Evolutionary conservation across 192 early-diverging fungal species (phyloP).

Genomic region (Neocallimastix lanati): DNA sequence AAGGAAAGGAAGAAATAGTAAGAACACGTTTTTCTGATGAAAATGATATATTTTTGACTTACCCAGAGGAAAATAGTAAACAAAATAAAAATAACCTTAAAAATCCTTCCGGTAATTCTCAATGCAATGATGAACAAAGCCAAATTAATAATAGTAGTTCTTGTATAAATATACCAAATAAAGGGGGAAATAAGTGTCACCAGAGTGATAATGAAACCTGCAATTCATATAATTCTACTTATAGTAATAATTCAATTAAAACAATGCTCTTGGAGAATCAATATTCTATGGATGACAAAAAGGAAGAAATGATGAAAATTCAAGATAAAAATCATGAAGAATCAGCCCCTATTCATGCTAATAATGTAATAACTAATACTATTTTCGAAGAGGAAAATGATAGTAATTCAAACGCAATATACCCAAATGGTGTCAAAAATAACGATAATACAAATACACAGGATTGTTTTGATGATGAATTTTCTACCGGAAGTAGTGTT

Average conservation of each 20-base stretch:
- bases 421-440: not conserved
- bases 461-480: not conserved
- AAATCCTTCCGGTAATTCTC: no score
- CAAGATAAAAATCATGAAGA: not conserved
- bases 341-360: not conserved
- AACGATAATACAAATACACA: not conserved
- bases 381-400: not conserved
- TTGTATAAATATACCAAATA: not conserved
- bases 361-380: no score
- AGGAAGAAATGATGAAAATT: not conserved
- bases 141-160: not conserved
- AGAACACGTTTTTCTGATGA: not conserved
- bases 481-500: not conserved
- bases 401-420: not conserved
- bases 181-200: not conserved
- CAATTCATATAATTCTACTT: not conserved
- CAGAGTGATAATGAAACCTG: not conserved
- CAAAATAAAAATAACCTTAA: not conserved
- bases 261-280: not conserved
- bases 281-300: not conserved
- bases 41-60: not conserved
- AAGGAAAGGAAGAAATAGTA: not conserved
- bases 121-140: no score
- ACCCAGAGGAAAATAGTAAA: not conserved
- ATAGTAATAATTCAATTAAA: not conserved